These are phyloP conservation scores for Ormosia emarginata DNA, from an alignment of 306 rosid genomes.

Conservation along the genomic window DNA sequence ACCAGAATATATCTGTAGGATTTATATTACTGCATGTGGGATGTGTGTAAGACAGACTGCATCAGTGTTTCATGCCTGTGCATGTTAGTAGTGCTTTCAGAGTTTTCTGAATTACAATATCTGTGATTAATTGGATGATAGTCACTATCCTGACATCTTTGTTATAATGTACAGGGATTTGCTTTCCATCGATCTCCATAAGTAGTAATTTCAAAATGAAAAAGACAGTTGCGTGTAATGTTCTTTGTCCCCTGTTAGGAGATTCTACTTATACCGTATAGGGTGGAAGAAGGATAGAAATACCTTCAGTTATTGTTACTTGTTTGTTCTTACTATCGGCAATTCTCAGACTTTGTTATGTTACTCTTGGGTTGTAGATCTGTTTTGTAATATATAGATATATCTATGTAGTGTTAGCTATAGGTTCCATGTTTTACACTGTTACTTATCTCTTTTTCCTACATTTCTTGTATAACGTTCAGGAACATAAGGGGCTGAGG, in stretches of 20 bases:
- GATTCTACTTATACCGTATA: neutral
- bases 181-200: neutral
- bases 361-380: neutral
- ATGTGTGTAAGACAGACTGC: conserved; percentile 8
- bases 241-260: conserved; percentile 10
- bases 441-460: neutral
- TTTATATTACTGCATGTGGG: neutral
- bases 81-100: neutral
- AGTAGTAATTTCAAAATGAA: conserved; percentile 3
- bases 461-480: conserved; percentile 25
- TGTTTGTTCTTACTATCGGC: neutral
- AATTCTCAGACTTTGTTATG: neutral
- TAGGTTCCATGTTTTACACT: conserved; percentile 10
- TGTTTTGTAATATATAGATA: neutral
- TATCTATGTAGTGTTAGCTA: neutral
- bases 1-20: neutral
- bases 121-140: conserved; percentile 9
- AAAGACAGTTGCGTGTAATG: neutral
- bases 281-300: neutral
- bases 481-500: conserved; percentile 88
- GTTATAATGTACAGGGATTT: conserved; percentile 12
- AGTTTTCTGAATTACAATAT: neutral
- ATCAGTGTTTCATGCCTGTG: conserved; percentile 2
- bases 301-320: neutral
- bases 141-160: neutral